These are phyloP conservation scores for Brassica incana DNA, from an alignment of 345 rosid genomes.

Conservation along the genomic window DNA sequence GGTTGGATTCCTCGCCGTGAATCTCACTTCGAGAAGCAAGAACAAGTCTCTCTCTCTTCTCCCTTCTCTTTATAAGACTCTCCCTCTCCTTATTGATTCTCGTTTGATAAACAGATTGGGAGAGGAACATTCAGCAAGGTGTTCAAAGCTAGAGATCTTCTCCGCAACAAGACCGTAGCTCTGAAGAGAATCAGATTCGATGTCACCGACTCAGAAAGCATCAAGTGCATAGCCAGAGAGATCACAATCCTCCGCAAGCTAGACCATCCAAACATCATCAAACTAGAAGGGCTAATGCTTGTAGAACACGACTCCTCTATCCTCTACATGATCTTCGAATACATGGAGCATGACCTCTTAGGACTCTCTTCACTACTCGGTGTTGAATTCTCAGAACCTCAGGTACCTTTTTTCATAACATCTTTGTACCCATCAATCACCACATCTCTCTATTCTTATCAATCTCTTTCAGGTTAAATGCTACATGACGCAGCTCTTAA, in stretches of 20 bases:
- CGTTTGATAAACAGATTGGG: constrained; percentile 66
- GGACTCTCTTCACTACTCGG: constrained; percentile 81
- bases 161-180: constrained; percentile 67
- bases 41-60: constrained; percentile 51
- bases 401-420: constrained; percentile 47
- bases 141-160: constrained; percentile 73
- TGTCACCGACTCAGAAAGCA: constrained; percentile 65
- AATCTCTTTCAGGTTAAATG: constrained; percentile 65
- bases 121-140: constrained; percentile 93
- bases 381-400: constrained; percentile 67
- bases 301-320: constrained; percentile 51
- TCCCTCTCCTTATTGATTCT: constrained; percentile 3
- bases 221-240: constrained; percentile 86
- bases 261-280: constrained; percentile 86
- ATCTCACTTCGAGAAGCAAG: constrained; percentile 69
- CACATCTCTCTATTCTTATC: constrained; percentile 18
- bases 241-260: constrained; percentile 72
- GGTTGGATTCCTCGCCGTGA: constrained; percentile 85
- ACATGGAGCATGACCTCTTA: constrained; percentile 95
- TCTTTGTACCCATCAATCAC: neutral
- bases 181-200: constrained; percentile 75
- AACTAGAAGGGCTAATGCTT: constrained; percentile 81
- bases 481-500: constrained; percentile 83
- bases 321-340: constrained; percentile 85
- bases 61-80: neutral